Evolutionary conservation across 2,329 filamentous ascomycete genomes (phyloP), one percentile per base, ranked within the genome.

Genomic region (Epichloe sp.): DNA sequence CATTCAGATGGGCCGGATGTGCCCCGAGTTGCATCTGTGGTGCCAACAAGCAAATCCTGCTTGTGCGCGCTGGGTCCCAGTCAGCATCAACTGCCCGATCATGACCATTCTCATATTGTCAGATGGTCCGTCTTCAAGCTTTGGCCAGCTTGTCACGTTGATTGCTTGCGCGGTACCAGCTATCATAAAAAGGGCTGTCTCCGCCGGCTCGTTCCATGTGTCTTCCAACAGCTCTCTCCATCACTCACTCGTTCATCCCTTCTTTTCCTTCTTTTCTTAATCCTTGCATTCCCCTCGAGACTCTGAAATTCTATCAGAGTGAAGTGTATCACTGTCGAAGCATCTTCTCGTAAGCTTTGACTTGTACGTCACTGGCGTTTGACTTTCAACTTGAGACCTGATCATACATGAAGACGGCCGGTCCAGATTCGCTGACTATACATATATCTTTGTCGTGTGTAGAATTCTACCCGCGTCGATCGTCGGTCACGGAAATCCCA

Each of bases 1-100:
- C 37, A n/a, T 35, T 46, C 41, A 49, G 38, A 41, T 44, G 38
- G 49, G 41, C 49, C 46, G 36, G 44, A 47, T 53, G 34, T 35
- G 14, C 44, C 31, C 36, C 48, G 14, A 46, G 14, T 8, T 46
- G 46, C 34, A 44, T 47, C 36, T 11, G 48, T 43, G 41, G 42
- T 19, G 48, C 42, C 41, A 37, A 8, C 34, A 8, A 41, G n/a
- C 6, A 26, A 26, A 46, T 42, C 19, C 21, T 31, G 4, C 21
- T 44, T 14, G 21, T 26, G 21, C 26, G 34, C n/a, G 34, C n/a
- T 31, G 15, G 5, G 12, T 46, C 42, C 35, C 43, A 17, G 43
- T 21, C 23, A 50, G 15, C 11, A 21, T 42, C 15, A n/a, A 42
- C 34, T 26, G n/a, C 7, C 43, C 23, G 3, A 26, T 47, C 49